These are phyloP conservation scores for Eucalyptus tenuipes DNA, from an alignment of 345 rosid genomes.

Conservation along the genomic window DNA sequence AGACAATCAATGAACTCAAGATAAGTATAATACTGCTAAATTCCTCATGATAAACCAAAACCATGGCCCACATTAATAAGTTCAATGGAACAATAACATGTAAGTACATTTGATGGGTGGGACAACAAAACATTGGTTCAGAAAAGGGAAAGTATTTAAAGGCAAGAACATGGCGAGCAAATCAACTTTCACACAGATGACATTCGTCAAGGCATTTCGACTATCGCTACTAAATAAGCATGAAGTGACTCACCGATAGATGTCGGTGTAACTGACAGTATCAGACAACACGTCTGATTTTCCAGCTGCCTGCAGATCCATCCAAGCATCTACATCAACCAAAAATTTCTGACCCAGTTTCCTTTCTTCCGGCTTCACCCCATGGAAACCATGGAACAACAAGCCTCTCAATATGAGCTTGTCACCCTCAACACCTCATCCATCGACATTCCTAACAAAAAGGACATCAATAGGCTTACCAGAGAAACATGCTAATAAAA, in stretches of 20 bases:
- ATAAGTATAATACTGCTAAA: background rate
- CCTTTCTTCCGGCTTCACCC: slow-evolving; percentile 66
- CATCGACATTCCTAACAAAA: background rate
- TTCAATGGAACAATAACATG: background rate
- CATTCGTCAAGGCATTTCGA: accelerated
- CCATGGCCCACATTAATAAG: background rate
- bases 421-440: slow-evolving; percentile 33
- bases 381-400: slow-evolving; percentile 81
- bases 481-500: background rate
- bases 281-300: slow-evolving; percentile 47
- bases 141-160: background rate
- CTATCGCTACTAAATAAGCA: accelerated
- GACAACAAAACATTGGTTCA: background rate
- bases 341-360: slow-evolving; percentile 76
- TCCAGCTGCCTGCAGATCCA: slow-evolving; percentile 72
- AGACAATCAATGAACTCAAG: background rate
- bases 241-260: slow-evolving; percentile 42
- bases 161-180: background rate
- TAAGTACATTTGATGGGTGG: background rate
- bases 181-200: background rate
- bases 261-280: slow-evolving; percentile 73
- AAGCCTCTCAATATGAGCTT: slow-evolving; percentile 64
- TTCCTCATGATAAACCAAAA: background rate
- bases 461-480: background rate
- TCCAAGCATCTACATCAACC: slow-evolving; percentile 87